phyloP scores from a whole-genome alignment of 371 early-diverging fungal species.

The Rhizopus arrhizus region DNA sequence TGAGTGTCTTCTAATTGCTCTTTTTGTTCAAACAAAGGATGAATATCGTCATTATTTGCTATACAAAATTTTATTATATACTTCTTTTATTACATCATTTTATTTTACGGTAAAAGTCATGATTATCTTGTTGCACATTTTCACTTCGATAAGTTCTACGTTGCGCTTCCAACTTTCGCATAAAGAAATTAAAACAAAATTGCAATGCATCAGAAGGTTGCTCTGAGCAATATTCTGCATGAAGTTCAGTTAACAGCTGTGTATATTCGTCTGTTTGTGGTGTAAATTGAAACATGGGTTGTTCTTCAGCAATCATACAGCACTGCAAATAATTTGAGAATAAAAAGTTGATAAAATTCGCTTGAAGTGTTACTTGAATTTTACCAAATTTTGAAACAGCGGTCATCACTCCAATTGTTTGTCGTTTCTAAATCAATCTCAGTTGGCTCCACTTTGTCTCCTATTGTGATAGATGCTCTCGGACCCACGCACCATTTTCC shows the following conservation, averaged over 20 bases:
- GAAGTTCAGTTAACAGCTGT: slow-evolving; percentile 45
- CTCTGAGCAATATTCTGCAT: slow-evolving; percentile 40
- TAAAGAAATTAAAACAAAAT: slow-evolving; percentile 90
- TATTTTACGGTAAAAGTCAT: neutral
- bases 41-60: slow-evolving; percentile 23
- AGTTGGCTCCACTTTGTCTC: too few relatives aligned
- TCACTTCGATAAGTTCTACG: slow-evolving; percentile 45
- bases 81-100: neutral
- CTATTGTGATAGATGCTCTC: too few relatives aligned
- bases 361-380: neutral
- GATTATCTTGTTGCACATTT: neutral
- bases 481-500: too few relatives aligned
- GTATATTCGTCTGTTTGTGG: slow-evolving; percentile 45
- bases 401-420: too few relatives aligned
- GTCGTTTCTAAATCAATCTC: too few relatives aligned
- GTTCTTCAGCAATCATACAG: slow-evolving; percentile 29
- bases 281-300: slow-evolving; percentile 24
- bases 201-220: slow-evolving; percentile 80
- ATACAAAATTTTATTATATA: neutral
- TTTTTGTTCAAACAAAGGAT: slow-evolving; percentile 26
- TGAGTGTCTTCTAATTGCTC: neutral
- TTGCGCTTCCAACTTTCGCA: slow-evolving; percentile 75
- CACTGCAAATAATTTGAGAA: neutral
- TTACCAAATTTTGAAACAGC: neutral
- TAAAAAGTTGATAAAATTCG: neutral